Conservation (phyloP, 1,284 basidiomycete genomes). For the Sanghuangporus sanghuang region DNA sequence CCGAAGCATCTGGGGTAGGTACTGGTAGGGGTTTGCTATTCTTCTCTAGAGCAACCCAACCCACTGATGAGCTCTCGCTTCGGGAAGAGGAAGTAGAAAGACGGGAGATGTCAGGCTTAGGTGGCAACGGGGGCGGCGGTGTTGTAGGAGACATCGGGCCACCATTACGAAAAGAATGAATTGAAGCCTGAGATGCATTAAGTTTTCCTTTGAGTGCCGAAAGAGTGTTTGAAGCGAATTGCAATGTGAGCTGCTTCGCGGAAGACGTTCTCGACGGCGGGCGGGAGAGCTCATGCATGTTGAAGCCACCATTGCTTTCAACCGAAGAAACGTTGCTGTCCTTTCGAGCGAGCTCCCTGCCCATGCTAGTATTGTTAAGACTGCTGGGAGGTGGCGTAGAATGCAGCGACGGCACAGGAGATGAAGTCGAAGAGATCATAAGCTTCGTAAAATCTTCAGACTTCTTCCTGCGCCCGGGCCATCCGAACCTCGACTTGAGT, state of each 20-base stretch:
- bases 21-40: neutral
- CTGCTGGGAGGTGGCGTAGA: neutral
- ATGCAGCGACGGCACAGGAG: neutral
- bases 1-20: neutral
- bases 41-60: conserved; percentile 2
- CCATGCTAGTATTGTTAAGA: conserved; percentile 5
- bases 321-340: conserved; percentile 7
- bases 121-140: conserved; percentile 14
- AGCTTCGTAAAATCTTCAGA: conserved; percentile 15
- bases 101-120: conserved; percentile 11
- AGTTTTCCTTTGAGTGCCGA: conserved; percentile 15
- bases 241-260: conserved; percentile 13
- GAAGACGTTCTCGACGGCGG: conserved; percentile 12
- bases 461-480: conserved; percentile 17
- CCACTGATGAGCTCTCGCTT: neutral
- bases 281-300: conserved; percentile 10
- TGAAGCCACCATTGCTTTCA: neutral
- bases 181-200: conserved; percentile 14
- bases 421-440: neutral
- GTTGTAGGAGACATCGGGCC: neutral
- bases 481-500: conserved; percentile 11
- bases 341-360: neutral
- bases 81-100: conserved; percentile 3
- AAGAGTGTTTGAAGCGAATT: conserved; percentile 16
- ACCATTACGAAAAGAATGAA: conserved; percentile 7